Evolutionary conservation across 805 yeast species (phyloP).

Genomic region (Kluyveromyces dobzhanskii): DNA sequence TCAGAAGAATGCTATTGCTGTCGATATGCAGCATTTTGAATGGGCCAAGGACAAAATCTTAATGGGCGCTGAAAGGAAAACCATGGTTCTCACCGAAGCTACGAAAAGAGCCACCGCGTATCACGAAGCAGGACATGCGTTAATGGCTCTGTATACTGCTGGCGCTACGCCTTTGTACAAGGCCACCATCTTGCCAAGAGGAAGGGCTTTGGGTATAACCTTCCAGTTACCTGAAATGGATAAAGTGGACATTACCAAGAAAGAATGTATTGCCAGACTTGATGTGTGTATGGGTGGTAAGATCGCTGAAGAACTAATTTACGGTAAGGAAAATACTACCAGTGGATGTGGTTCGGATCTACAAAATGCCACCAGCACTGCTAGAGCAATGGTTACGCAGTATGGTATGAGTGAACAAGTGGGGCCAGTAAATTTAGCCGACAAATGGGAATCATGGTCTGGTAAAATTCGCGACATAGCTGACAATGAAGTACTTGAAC

Average conservation of each 20-base stretch:
- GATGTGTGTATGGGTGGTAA: constrained; percentile 99
- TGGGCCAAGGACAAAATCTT: constrained; percentile 99
- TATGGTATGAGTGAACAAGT: constrained; percentile 93
- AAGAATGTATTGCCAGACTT: constrained; percentile 81
- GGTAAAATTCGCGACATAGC: constrained; percentile 81
- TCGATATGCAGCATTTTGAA: constrained; percentile 85
- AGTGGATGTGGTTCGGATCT: constrained; percentile 93
- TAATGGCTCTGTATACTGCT: constrained; percentile 89
- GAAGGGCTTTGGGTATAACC: constrained; percentile 92
- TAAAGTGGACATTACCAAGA: constrained; percentile 84
- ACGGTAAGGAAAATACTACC: constrained; percentile 88
- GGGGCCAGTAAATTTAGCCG: constrained; percentile 86
- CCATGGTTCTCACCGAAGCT: constrained; percentile 96
- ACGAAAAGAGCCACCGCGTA: constrained; percentile 89
- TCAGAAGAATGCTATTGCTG: constrained; percentile 82
- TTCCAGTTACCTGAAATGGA: constrained; percentile 98
- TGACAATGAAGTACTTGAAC: constrained; percentile 79
- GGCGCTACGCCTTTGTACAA: constrained; percentile 95
- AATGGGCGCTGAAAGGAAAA: constrained; percentile 96
- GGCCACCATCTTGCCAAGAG: constrained; percentile 95
- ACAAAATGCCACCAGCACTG: constrained; percentile 81
- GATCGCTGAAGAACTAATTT: constrained; percentile 88
- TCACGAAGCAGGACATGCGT: constrained; percentile 99
- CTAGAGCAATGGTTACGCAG: constrained; percentile 93
- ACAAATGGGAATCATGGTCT: constrained; percentile 94